These are phyloP conservation scores for Mucuna pruriens DNA, from an alignment of 306 rosid genomes.

Conservation along the genomic window DNA sequence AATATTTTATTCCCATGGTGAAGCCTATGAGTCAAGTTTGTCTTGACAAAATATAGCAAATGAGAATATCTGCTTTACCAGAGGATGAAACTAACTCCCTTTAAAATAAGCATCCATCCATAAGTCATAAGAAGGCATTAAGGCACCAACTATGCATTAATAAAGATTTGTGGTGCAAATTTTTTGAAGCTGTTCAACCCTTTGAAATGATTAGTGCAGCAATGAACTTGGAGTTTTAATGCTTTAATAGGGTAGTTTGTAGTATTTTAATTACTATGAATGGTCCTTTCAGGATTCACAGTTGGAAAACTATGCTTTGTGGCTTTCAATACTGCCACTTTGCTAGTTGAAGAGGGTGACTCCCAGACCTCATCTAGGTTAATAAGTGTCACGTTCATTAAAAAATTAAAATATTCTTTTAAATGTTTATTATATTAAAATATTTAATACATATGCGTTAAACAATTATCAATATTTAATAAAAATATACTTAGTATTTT, in stretches of 20 bases:
- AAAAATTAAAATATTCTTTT: too few species aligned
- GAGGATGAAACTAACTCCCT: constrained; percentile 21
- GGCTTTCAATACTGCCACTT: background rate
- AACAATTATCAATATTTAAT: too few species aligned
- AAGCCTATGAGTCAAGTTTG: constrained; percentile 25
- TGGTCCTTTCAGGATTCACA: background rate
- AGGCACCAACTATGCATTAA: constrained; percentile 15
- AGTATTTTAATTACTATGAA: constrained; percentile 17
- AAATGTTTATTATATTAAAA: too few species aligned
- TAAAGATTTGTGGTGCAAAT: background rate
- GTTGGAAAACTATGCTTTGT: background rate
- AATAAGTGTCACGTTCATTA: too few species aligned
- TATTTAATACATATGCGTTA: too few species aligned
- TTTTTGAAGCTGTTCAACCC: constrained; percentile 22
- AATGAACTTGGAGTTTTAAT: background rate
- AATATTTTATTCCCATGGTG: constrained; percentile 12
- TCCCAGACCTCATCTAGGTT: background rate
- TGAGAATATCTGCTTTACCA: constrained; percentile 37
- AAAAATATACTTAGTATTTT: too few species aligned
- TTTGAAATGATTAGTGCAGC: background rate
- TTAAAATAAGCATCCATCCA: constrained; percentile 23
- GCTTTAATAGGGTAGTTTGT: constrained; percentile 4
- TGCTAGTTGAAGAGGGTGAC: background rate
- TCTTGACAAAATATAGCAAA: constrained; percentile 12
- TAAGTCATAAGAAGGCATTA: constrained; percentile 26